A percentile compares a stretch with the other conserved stretches of the same genome.
Evolutionary conservation across 129 eudicot species (phyloP).

Genomic region (Solidago caesia): DNA sequence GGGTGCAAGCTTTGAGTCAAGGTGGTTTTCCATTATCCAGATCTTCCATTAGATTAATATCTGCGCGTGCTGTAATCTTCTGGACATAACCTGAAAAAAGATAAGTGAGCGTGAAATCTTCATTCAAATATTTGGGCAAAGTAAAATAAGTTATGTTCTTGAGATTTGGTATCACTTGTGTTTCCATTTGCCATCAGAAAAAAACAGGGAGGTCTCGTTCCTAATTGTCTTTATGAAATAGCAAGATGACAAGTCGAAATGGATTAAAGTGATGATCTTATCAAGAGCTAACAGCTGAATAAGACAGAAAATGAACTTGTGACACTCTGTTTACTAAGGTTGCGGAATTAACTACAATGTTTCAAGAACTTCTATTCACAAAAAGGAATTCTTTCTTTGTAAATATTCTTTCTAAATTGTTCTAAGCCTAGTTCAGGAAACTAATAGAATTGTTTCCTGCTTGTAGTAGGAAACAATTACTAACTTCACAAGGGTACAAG

Average conservation of each 20-base stretch:
- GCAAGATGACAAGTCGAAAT: no score
- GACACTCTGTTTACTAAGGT: neutral
- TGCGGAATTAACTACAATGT: neutral
- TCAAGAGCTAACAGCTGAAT: neutral
- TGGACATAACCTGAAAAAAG: constrained; percentile 80
- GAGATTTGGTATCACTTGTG: no score
- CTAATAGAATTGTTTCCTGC: neutral
- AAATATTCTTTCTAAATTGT: neutral
- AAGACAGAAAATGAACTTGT: neutral
- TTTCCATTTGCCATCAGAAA: neutral
- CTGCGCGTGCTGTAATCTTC: constrained; percentile 83
- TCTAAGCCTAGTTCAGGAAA: neutral
- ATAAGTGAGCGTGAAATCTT: constrained; percentile 7
- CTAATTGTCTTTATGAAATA: no score
- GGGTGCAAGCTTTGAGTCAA: constrained; percentile 23
- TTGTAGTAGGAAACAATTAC: constrained; percentile 1
- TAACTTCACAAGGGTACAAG: neutral
- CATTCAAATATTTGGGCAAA: constrained; percentile 9
- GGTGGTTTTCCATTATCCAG: constrained; percentile 80
- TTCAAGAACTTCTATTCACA: neutral
- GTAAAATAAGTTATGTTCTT: neutral
- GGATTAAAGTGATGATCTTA: neutral
- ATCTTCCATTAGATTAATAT: constrained; percentile 89
- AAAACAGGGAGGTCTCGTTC: no score
- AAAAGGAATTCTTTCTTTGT: neutral